phyloP scores from a whole-genome alignment of 1,139 yeast species.

The Geotrichum klebahnii region DNA sequence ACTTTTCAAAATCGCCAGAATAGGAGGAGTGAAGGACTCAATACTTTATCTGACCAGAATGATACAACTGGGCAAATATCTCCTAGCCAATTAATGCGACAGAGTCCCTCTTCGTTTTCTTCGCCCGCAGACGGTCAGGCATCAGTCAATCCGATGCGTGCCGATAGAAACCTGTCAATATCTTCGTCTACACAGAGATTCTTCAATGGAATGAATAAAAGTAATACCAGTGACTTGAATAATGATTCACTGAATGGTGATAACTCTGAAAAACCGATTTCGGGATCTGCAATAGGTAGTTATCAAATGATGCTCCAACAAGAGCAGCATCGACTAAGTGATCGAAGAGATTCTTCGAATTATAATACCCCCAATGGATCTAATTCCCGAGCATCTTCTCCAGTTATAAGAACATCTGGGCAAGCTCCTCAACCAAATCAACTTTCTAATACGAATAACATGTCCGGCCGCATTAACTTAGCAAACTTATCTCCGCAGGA shows the following conservation, averaged over 20 bases:
- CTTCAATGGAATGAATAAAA: conserved; percentile 1
- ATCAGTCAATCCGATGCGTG: neutral
- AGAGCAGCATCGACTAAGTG: conserved; percentile 10
- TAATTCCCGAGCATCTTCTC: neutral
- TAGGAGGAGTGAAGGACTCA: neutral
- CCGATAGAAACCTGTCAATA: neutral
- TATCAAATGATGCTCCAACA: conserved; percentile 16
- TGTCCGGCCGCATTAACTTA: conserved; percentile 5
- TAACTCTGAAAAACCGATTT: neutral
- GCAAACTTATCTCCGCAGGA: conserved; percentile 17
- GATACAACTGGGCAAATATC: neutral
- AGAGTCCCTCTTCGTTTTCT: neutral
- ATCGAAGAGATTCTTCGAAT: neutral
- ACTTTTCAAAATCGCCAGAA: neutral
- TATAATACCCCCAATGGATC: neutral
- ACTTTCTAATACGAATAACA: neutral
- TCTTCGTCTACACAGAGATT: neutral
- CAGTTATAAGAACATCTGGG: neutral
- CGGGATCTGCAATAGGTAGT: conserved; percentile 5
- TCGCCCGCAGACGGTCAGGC: neutral
- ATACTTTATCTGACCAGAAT: neutral
- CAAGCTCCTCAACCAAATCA: conserved; percentile 11
- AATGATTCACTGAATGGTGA: conserved; percentile 1
- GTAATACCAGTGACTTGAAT: neutral
- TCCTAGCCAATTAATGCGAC: conserved; percentile 1